Evolutionary conservation across 352 stramenopile genomes (phyloP).

Genomic region (Globisporangium polare): DNA sequence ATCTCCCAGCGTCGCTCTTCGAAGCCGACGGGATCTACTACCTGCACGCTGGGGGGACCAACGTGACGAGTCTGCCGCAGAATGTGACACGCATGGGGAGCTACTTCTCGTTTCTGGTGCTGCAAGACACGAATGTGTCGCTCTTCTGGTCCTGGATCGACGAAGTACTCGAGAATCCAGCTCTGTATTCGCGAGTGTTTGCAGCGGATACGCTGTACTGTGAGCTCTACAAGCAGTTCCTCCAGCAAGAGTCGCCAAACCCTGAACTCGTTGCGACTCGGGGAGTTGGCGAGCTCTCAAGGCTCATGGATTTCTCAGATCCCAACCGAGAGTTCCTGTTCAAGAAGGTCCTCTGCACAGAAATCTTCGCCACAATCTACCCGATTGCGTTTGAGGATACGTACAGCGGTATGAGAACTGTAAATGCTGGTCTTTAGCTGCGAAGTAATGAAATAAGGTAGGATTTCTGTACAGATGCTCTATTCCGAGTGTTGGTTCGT

Average conservation of each 20-base stretch:
- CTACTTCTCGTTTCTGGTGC: not conserved
- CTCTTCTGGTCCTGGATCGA: conserved; percentile 7
- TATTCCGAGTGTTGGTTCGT: too few species aligned
- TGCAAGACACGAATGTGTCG: conserved; percentile 4
- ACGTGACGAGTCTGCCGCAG: not conserved
- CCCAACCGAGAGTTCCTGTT: conserved; percentile 3
- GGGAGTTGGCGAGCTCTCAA: not conserved
- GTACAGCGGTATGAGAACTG: not conserved
- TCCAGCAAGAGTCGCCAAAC: not conserved
- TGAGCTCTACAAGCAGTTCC: not conserved
- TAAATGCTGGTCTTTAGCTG: not conserved
- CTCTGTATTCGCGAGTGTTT: not conserved
- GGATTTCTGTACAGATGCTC: too few species aligned
- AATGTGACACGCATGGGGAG: not conserved
- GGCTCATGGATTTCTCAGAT: not conserved
- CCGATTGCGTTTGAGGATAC: conserved; percentile 18
- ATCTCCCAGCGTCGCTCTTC: not conserved
- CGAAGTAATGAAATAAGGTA: not conserved
- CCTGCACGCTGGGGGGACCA: not conserved
- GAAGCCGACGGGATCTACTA: not conserved
- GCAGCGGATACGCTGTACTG: not conserved
- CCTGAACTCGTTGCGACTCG: not conserved
- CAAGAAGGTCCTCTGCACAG: conserved; percentile 6
- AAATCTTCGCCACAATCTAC: conserved; percentile 14
- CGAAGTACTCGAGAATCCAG: not conserved